Base-by-base conservation (phyloP, 2,329 filamentous ascomycete genomes). In the Kalmusia sp. region DNA sequence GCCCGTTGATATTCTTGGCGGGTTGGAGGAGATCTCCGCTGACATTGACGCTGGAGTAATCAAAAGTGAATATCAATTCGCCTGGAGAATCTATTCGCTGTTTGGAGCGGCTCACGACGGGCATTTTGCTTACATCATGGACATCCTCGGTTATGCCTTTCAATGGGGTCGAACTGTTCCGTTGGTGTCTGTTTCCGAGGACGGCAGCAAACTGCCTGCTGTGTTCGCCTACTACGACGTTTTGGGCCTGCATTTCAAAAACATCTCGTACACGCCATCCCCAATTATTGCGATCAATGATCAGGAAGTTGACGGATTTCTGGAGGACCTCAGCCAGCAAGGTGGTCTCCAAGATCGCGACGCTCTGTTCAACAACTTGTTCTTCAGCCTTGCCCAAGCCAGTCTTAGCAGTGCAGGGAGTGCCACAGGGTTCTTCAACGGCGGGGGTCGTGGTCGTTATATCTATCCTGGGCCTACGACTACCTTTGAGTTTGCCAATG, bases 21-120 rank as follows among this genome's bases (percentile, higher is more conserved):
- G 74, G 1, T 71, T 77, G 21, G 70, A 77, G n/a, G 55, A 67
- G 15, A 76, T 80, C 30, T 70, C 68, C 27, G 58, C 62, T 7
- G 71, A 74, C 6, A 69, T 79, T 14, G 65, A 71, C 28, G 59
- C 65, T 15, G 73, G 71, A 14, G 57, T 59, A 12, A 78, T 76
- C 58, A 61, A 61, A 28, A 75, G 62, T 43, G 77, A 80, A 53
- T 79, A 78, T 48, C 70, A 72, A 15, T 81, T 80, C 55, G 78
- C 77, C 8, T 76, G 68, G 57, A 82, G 83, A 24, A 74, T 90
- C 2, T 81, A 82, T 51, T 70, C 77, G 30, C 69, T 84, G 12
- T 78, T 87, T 41, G 76, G 77, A 17, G 77, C 78, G 1, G 82
- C 84, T 2, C 85, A 89, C 59, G 87, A 91, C 65, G 86, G 86